Percentiles rank a stretch among this genome's conserved stretches.
These are phyloP conservation scores for Dunaliella primolecta DNA, from an alignment of 139 green algal genomes.

Conservation along the genomic window DNA sequence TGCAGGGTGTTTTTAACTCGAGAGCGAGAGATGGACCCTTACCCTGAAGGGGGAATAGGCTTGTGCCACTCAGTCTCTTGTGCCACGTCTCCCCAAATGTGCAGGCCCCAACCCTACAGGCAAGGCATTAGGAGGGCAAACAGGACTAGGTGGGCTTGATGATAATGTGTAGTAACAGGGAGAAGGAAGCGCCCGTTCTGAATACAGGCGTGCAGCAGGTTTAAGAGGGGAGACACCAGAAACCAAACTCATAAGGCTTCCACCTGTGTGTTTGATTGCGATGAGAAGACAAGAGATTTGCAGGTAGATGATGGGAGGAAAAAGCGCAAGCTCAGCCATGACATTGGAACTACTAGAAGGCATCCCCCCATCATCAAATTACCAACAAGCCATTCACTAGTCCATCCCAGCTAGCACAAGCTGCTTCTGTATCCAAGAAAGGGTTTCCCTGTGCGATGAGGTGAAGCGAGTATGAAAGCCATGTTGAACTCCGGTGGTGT, in stretches of 20 bases:
- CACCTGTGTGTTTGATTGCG: background rate
- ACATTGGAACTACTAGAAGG: no score
- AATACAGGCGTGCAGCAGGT: background rate
- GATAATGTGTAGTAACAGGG: background rate
- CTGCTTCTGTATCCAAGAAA: background rate
- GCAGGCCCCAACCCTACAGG: constrained; percentile 49
- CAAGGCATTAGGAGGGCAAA: no score
- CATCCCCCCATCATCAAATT: background rate
- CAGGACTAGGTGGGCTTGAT: background rate
- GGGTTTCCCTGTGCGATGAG: background rate
- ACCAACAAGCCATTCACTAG: background rate
- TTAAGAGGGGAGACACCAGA: no score
- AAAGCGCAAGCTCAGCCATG: no score
- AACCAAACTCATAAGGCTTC: background rate
- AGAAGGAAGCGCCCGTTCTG: background rate
- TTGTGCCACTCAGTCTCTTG: constrained; percentile 32
- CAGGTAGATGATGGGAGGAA: no score
- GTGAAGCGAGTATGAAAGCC: no score
- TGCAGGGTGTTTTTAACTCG: no score
- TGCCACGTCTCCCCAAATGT: constrained; percentile 48
- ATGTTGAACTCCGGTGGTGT: background rate
- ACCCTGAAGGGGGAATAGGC: constrained; percentile 29
- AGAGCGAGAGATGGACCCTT: no score
- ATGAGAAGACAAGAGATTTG: background rate
- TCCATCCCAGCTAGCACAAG: background rate